These are phyloP conservation scores for Entomortierella lignicola DNA, from an alignment of 192 early-diverging fungal species.

Conservation along the genomic window DNA sequence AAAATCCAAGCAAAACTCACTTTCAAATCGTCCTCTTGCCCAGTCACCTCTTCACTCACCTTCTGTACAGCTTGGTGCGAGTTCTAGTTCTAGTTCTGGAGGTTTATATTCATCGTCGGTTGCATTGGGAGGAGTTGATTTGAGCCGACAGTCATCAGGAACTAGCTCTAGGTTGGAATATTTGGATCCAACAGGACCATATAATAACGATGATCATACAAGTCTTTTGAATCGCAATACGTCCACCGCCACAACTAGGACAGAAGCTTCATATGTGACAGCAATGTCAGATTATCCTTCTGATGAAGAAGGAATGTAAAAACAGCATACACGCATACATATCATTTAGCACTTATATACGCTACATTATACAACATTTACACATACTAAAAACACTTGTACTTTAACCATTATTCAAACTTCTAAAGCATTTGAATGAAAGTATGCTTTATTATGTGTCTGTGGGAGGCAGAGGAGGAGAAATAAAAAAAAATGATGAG, in stretches of 20 bases:
- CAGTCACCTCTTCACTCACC: conserved; percentile 33
- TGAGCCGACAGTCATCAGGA: conserved; percentile 28
- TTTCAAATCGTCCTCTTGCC: conserved; percentile 29
- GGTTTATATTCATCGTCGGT: not conserved
- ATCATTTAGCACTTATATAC: no score
- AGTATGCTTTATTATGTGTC: no score
- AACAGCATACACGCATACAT: no score
- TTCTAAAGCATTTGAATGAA: no score
- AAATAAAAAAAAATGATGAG: no score
- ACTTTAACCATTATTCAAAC: not conserved
- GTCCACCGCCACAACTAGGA: conserved; percentile 18
- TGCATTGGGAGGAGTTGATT: not conserved
- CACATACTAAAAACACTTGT: not conserved
- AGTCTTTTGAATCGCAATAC: conserved; percentile 24
- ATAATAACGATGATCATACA: not conserved
- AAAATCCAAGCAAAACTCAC: conserved; percentile 14
- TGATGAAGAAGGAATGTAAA: conserved; percentile 23
- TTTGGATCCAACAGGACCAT: conserved; percentile 6
- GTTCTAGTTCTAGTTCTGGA: conserved; percentile 11
- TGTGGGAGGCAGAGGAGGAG: no score
- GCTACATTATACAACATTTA: no score
- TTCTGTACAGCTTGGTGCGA: conserved; percentile 20
- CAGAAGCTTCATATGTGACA: conserved; percentile 32
- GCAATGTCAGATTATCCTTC: conserved; percentile 31
- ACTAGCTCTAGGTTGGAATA: conserved; percentile 14